Base-by-base conservation (phyloP, 768 basidiomycete genomes). In the Coprinellus micaceus region DNA sequence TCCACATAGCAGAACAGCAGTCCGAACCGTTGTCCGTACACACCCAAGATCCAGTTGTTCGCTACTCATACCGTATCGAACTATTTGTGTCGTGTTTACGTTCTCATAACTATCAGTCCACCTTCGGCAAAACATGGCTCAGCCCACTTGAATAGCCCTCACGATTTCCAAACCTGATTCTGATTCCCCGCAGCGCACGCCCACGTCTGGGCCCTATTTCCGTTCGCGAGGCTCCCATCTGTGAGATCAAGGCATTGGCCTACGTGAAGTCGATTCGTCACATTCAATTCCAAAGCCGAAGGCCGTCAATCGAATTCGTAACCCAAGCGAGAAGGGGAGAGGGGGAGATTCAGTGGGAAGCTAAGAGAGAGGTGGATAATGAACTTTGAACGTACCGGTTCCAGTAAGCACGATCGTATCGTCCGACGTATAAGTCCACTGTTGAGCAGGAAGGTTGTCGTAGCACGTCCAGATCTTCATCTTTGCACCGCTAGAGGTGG, bases 381-480 rank as follows among this genome's bases (percentile, higher is more conserved):
- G n/a, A n/a, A n/a, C n/a, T n/a, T n/a, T n/a, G n/a, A n/a, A 53
- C 50, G 9, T 56, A 59, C 59, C 52, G 41, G 57, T 62, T 21
- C 56, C 58, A 12, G 46, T 54, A 21, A 49, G 36, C 22, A 28
- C 29, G 33, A 62, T 61, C 26, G 54, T 57, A 40, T 56, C 55
- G 17, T 60, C 59, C 19, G 52, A 36, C 13, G 54, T 47, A 49
- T 60, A 65, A 21, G 37, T 54, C 64, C 66, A 67, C 33, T 56
- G 53, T 26, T 67, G 64, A 0, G 60, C 62, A 4, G 60, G 57
- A 9, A 64, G 53, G 17, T 54, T 60, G 5, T 57, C 45, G 28
- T 58, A 61, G 37, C 66, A 67, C 28, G 58, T 53, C 66, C 66
- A 67, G 30, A 65, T 63, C 52, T 67, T 67, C 62, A 65, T 58